Conservation (phyloP, 768 basidiomycete species). For the Leccinum incarnatum region DNA sequence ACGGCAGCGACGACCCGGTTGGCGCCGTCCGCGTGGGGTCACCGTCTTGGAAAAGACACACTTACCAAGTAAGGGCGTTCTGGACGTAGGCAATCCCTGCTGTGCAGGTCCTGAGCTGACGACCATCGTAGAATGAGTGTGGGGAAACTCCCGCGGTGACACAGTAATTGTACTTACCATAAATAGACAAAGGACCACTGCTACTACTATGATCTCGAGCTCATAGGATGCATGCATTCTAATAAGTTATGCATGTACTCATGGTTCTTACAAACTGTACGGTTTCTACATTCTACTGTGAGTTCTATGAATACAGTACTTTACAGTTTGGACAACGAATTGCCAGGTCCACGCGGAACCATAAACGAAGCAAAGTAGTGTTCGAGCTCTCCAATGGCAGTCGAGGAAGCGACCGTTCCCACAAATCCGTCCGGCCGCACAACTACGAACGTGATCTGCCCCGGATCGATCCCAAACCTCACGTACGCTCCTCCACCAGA, state of each 20-base stretch:
- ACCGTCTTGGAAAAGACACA: not conserved
- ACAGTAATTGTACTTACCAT: not conserved
- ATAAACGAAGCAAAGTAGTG: not conserved
- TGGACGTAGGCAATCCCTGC: slow-evolving; percentile 2
- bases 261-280: too few species aligned
- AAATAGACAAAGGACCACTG: not conserved
- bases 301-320: too few species aligned
- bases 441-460: not conserved
- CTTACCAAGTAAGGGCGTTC: slow-evolving; percentile 23
- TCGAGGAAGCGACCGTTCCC: not conserved
- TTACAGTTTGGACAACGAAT: too few species aligned
- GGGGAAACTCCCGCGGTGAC: not conserved
- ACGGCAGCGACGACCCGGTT: not conserved
- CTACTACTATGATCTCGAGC: too few species aligned
- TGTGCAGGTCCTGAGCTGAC: not conserved
- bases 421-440: not conserved
- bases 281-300: too few species aligned
- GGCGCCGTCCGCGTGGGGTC: not conserved
- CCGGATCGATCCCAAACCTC: not conserved
- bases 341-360: not conserved
- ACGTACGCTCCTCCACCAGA: not conserved
- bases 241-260: too few species aligned
- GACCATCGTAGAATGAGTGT: slow-evolving; percentile 12
- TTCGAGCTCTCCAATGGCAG: not conserved
- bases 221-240: too few species aligned